A percentile compares a stretch with the other conserved stretches of the same genome.
Conservation (phyloP, 177 flowering plant genomes). For the Tripterygium wilfordii region DNA sequence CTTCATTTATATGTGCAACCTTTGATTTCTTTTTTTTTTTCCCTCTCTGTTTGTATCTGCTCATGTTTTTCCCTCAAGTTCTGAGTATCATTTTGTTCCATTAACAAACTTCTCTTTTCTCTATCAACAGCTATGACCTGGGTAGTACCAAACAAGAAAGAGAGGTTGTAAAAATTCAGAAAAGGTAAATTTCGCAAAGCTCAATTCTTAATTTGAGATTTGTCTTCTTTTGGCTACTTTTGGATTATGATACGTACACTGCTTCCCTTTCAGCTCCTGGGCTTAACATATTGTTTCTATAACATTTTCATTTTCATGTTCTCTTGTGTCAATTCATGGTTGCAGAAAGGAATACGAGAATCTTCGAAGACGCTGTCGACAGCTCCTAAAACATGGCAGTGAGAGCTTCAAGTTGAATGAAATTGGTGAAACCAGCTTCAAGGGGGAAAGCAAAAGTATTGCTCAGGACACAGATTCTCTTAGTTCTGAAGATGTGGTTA, state of each 20-base stretch:
- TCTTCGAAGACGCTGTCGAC: slow-evolving; percentile 61
- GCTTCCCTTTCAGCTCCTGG: neutral
- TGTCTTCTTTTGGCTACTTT: no score
- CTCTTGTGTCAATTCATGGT: slow-evolving; percentile 3
- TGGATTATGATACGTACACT: no score
- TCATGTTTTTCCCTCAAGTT: no score
- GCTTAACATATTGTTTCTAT: neutral
- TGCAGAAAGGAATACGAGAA: slow-evolving; percentile 85
- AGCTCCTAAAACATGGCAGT: slow-evolving; percentile 30
- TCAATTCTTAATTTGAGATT: neutral
- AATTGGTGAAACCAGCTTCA: slow-evolving; percentile 20
- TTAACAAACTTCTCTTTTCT: no score
- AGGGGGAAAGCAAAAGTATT: slow-evolving; percentile 17
- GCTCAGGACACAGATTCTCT: slow-evolving; percentile 37
- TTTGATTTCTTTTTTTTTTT: no score
- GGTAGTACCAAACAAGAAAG: slow-evolving; percentile 55
- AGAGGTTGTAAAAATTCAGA: slow-evolving; percentile 36
- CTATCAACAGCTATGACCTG: slow-evolving; percentile 57
- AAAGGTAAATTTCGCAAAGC: slow-evolving; percentile 41
- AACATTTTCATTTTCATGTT: neutral
- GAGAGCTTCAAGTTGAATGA: slow-evolving; percentile 26
- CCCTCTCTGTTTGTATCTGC: no score
- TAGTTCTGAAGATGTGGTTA: slow-evolving; percentile 61
- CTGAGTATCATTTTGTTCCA: no score
- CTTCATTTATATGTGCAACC: no score